Evolutionary conservation across 2,329 filamentous ascomycete genomes (phyloP).

Genomic region (Colletotrichum sp.): DNA sequence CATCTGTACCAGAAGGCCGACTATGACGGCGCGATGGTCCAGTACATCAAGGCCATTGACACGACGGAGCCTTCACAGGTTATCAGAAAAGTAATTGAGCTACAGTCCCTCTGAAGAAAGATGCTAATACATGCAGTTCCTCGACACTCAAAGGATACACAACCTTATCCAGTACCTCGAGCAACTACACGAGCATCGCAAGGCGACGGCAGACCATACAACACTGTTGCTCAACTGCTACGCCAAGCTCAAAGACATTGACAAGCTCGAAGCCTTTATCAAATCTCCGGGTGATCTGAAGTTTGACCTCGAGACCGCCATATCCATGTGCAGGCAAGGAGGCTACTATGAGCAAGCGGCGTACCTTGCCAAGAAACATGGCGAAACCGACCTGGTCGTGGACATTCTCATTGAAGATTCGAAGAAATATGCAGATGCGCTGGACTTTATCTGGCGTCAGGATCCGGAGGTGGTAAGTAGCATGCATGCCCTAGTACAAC

Average conservation of each 20-base stretch:
- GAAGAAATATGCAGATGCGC: slow-evolving; percentile 84
- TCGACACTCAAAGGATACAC: slow-evolving; percentile 96
- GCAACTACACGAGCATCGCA: slow-evolving; percentile 92
- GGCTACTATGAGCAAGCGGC: slow-evolving; percentile 97
- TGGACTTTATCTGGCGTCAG: slow-evolving; percentile 90
- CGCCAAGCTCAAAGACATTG: slow-evolving; percentile 95
- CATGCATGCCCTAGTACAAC: no score
- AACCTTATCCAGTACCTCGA: slow-evolving; percentile 98
- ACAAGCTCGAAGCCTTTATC: slow-evolving; percentile 96
- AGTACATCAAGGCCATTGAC: slow-evolving; percentile 95
- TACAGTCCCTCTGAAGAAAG: accelerated
- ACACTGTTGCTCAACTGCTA: slow-evolving; percentile 96
- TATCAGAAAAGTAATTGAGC: slow-evolving; percentile 76
- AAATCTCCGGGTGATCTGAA: slow-evolving; percentile 93
- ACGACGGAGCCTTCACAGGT: slow-evolving; percentile 96
- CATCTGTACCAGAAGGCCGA: slow-evolving; percentile 94
- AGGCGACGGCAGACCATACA: slow-evolving; percentile 93
- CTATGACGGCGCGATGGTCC: slow-evolving; percentile 98
- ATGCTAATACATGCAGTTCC: slow-evolving; percentile 63
- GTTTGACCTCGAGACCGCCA: slow-evolving; percentile 96
- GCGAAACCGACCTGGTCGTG: slow-evolving; percentile 91
- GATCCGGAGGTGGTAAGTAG: slow-evolving; percentile 74
- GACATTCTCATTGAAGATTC: slow-evolving; percentile 97
- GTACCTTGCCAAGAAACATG: slow-evolving; percentile 92
- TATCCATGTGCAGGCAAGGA: slow-evolving; percentile 95